Evolutionary conservation across 2,329 filamentous ascomycete species (phyloP), one percentile per base, ranked within the genome.

Genomic region (Penicillium vulpinum): DNA sequence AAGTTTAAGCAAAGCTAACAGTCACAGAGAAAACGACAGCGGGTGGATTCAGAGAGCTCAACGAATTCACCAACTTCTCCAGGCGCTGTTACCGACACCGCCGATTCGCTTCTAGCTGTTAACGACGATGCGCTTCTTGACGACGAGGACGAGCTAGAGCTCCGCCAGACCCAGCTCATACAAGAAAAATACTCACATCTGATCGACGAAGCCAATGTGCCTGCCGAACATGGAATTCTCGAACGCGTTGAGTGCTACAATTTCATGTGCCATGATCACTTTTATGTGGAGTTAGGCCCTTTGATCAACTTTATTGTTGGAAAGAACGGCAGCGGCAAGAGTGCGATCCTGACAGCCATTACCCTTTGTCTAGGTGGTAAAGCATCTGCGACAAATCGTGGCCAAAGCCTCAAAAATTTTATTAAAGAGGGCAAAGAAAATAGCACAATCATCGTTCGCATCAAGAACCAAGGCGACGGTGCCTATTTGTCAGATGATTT

Each of bases 281-380:
- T 97, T 18, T 85, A 88, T 41, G 89, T 96, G 58, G 84, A 89
- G 55, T 81, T 99, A n/a, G 94, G 94, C 0, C 94, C 94, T 0
- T 80, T 97, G 36, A 95, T 99, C 74, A 99, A 99, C 75, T 99
- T 99, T 75, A 92, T 99, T 60, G 92, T 97, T 54, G 94, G 94
- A 16, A 92, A 96, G 73, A 99, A 99, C 71, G 94, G 94, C 31
- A 97, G 93, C 71, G 94, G 94, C 35, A 99, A 99, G 78, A 99
- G 94, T 73, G 94, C 94, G 3, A 89, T 97, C 15, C 78, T 99
- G 28, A 97, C 94, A 0, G 94, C 92, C 5, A 85, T 99, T 62
- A 96, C 92, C 0, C 82, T 99, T 33, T 97, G 94, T 69, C 81
- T 99, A n/a, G 94, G 94, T 58, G 93, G 90, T 21, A 97, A 97